phyloP scores from a whole-genome alignment of 345 rosid species.

The Sisymbrium altissimum region DNA sequence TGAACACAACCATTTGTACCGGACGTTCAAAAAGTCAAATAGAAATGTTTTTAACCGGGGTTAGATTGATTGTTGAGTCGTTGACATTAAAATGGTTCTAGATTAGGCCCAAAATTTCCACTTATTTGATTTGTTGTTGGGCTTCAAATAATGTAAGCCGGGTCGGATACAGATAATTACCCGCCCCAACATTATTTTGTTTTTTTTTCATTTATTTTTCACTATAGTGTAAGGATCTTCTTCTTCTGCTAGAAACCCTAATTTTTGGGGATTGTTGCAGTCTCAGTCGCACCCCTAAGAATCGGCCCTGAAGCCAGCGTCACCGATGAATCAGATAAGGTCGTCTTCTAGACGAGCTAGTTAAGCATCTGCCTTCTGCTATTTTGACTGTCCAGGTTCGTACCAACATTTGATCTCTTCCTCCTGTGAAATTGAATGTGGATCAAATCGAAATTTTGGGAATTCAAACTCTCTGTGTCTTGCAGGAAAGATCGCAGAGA shows the following conservation, averaged over 20 bases:
- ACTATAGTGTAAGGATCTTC: not conserved
- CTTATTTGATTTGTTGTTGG: not conserved
- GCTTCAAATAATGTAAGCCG: not conserved
- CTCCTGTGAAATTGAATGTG: not conserved
- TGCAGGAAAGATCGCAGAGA: conserved; percentile 29
- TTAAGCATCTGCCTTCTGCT: not conserved
- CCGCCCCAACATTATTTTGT: not conserved
- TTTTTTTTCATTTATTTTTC: not conserved
- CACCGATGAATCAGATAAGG: conserved; percentile 14
- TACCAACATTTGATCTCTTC: not conserved
- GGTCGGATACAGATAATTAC: not conserved
- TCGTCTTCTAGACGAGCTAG: conserved; percentile 8
- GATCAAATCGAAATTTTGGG: not conserved
- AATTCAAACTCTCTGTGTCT: not conserved
- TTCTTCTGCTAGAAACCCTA: conserved; percentile 26
- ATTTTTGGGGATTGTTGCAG: not conserved
- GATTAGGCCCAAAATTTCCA: not conserved
- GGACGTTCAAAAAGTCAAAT: not conserved
- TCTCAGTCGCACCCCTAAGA: conserved; percentile 6
- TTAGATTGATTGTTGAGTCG: not conserved
- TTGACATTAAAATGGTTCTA: not conserved
- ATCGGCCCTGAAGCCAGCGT: not conserved
- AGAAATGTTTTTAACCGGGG: not conserved
- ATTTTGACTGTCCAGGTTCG: conserved; percentile 4
- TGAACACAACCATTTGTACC: not conserved